Conservation (phyloP, 768 basidiomycete genomes). For the Cystobasidium onofrii region DNA sequence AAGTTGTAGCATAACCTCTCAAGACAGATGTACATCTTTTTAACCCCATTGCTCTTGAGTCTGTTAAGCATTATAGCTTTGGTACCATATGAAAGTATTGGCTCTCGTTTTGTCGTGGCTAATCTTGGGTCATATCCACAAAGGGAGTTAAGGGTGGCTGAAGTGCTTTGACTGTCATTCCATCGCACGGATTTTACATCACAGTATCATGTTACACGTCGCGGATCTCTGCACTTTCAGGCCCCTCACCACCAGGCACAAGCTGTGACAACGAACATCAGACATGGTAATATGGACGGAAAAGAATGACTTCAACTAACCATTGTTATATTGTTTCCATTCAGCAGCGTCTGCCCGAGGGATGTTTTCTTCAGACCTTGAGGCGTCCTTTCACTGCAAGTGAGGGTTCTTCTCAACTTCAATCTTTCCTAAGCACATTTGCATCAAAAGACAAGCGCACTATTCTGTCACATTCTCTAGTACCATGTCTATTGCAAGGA, state of each 20-base stretch:
- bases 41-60: no score
- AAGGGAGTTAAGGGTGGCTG: no score
- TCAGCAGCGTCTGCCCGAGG: slow-evolving; percentile 77
- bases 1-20: no score
- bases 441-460: no score
- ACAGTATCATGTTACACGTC: background rate
- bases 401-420: no score
- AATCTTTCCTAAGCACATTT: no score
- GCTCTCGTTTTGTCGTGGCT: no score
- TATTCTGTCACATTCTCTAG: slow-evolving; percentile 94
- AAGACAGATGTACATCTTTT: no score
- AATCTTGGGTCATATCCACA: no score
- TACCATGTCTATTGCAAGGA: slow-evolving; percentile 55
- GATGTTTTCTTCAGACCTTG: slow-evolving; percentile 66
- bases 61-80: no score
- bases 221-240: slow-evolving; percentile 18
- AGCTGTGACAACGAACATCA: slow-evolving; percentile 5
- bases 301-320: slow-evolving; percentile 18
- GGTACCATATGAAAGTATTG: no score
- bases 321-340: slow-evolving; percentile 74
- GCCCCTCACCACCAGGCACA: slow-evolving; percentile 31
- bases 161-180: background rate
- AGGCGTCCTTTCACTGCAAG: slow-evolving; percentile 74
- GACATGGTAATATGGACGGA: background rate
- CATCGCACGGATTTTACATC: no score